These are phyloP conservation scores for Diaporthe caulivora DNA, from an alignment of 2,329 filamentous ascomycete species.

Conservation along the genomic window DNA sequence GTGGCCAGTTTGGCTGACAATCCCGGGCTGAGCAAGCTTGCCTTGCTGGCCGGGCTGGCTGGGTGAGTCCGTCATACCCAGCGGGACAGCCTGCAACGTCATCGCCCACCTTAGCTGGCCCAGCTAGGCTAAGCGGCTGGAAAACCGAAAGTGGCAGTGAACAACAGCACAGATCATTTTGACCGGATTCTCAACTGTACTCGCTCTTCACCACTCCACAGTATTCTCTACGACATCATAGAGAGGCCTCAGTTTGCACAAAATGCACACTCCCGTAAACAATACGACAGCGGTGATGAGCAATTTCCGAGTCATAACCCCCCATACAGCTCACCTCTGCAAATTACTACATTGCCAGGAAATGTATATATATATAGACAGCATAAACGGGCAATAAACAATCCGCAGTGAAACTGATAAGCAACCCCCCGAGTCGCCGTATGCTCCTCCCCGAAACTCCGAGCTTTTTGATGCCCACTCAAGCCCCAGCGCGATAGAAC, in stretches of 20 bases:
- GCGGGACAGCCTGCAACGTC: conserved; percentile 36
- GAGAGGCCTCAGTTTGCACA: neutral
- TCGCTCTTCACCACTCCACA: neutral
- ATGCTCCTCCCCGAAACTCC: conserved; percentile 36
- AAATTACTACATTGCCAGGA: neutral
- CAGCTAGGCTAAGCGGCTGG: conserved; percentile 19
- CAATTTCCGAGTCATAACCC: neutral
- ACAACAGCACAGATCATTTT: conserved; percentile 1
- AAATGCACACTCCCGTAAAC: neutral
- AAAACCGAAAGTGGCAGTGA: conserved; percentile 9
- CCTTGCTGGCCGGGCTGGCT: neutral
- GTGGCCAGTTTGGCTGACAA: conserved; percentile 39
- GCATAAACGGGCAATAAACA: neutral
- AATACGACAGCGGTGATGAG: too few species aligned
- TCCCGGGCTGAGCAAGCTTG: conserved; percentile 36
- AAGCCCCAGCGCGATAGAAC: neutral
- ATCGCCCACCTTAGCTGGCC: conserved; percentile 28
- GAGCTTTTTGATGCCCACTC: conserved; percentile 35
- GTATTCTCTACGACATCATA: neutral
- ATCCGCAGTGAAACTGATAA: neutral
- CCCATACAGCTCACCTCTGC: neutral
- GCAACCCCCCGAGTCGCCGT: conserved; percentile 3
- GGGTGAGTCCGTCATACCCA: conserved; percentile 34
- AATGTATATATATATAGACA: neutral
- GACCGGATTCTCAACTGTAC: neutral